Conservation (phyloP, 202 grass and related monocot genomes). For the Elaeis oleifera region DNA sequence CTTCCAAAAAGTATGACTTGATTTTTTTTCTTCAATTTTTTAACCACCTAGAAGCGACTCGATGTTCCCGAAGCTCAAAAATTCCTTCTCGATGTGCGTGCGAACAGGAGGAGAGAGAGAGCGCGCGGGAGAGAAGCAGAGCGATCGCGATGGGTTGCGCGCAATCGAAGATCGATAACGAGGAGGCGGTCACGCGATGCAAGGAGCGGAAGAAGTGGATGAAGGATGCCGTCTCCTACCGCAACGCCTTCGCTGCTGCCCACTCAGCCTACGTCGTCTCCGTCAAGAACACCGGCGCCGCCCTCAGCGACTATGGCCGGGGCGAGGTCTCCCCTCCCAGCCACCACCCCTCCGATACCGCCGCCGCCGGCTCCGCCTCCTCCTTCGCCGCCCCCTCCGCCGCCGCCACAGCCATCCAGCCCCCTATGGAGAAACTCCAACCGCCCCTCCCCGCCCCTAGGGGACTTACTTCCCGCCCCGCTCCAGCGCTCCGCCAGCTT, state of each 20-base stretch:
- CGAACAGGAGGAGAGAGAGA: no score
- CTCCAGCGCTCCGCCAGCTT: conserved; percentile 85
- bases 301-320: conserved; percentile 71
- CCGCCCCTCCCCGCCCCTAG: conserved; percentile 57
- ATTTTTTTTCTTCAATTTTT: no score
- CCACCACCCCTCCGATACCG: background rate
- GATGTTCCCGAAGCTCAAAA: no score
- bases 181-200: conserved; percentile 82
- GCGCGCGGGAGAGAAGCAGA: no score
- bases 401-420: conserved; percentile 1
- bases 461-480: conserved; percentile 68
- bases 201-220: conserved; percentile 77
- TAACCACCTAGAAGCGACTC: no score
- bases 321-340: conserved; percentile 38
- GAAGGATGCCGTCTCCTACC: conserved; percentile 54
- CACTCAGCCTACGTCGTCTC: conserved; percentile 70
- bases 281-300: conserved; percentile 67
- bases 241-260: conserved; percentile 79
- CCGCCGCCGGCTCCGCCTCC: background rate
- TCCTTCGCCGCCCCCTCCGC: conserved; percentile 2
- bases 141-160: conserved; percentile 62
- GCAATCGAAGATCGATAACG: conserved; percentile 92
- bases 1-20: no score
- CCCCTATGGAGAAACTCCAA: conserved; percentile 20
- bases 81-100: no score